Evolutionary conservation across 1,284 basidiomycete species (phyloP).

Genomic region (Ceratobasidium theobromae): DNA sequence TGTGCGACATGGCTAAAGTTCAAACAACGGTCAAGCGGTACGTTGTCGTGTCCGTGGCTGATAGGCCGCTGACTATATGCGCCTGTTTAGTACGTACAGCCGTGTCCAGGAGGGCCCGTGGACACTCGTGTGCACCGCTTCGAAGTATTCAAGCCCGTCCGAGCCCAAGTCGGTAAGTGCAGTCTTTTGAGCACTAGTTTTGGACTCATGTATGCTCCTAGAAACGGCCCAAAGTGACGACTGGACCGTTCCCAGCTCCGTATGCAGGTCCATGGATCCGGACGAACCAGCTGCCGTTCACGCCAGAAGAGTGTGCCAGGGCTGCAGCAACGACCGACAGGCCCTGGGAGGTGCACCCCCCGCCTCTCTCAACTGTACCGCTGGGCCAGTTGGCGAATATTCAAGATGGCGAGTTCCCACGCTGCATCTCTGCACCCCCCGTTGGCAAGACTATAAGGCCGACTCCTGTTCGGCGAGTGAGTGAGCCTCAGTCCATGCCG

Average conservation of each 20-base stretch:
- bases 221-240: not conserved
- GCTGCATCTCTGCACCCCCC: not conserved
- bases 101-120: slow-evolving; percentile 20
- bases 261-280: not conserved
- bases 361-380: not conserved
- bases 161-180: not conserved
- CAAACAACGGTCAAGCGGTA: not conserved
- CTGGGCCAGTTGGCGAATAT: not conserved
- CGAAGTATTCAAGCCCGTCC: no score
- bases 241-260: not conserved
- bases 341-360: not conserved
- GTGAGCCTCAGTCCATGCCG: not conserved
- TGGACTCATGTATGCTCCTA: not conserved
- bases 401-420: no score
- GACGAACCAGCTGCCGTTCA: not conserved
- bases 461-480: not conserved
- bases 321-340: not conserved
- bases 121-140: not conserved
- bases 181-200: not conserved
- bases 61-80: not conserved
- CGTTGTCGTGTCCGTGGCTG: not conserved
- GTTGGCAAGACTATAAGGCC: not conserved
- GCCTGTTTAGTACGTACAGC: slow-evolving; percentile 4
- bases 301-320: not conserved
- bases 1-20: no score